Conservation (phyloP, 176 grass and related monocot species). For the barley (Hordeum vulgare) region DNA sequence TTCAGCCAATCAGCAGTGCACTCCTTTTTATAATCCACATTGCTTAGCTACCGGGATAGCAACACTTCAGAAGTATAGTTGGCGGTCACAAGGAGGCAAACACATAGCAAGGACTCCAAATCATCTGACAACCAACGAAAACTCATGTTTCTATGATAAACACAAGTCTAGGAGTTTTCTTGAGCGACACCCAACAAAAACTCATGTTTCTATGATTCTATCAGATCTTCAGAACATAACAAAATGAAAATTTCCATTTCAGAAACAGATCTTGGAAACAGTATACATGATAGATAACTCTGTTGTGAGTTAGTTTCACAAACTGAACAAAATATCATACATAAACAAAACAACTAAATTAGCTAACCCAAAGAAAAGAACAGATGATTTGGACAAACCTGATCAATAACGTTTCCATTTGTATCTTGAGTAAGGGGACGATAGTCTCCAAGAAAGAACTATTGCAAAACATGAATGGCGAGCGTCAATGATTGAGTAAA, state of each 20-base stretch:
- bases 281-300: not conserved
- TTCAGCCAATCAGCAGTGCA: not conserved
- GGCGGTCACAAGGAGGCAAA: not conserved
- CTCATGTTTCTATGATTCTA: not conserved
- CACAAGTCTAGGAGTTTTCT: not conserved
- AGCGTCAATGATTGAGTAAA: constrained; percentile 18
- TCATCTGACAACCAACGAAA: not conserved
- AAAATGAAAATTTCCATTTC: not conserved
- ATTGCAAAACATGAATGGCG: not conserved
- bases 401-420: constrained; percentile 75
- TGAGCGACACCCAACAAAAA: not conserved
- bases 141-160: not conserved
- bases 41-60: not conserved
- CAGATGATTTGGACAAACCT: constrained; percentile 39
- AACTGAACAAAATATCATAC: not conserved
- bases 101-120: not conserved
- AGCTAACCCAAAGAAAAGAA: not conserved
- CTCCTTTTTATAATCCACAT: not conserved
- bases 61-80: not conserved
- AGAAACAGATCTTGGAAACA: not conserved
- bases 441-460: constrained; percentile 99
- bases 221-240: not conserved
- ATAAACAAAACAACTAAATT: not conserved
- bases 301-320: not conserved
- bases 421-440: constrained; percentile 81